Conservation (phyloP, 179 eudicot genomes). For the Monotropa hypopitys region DNA sequence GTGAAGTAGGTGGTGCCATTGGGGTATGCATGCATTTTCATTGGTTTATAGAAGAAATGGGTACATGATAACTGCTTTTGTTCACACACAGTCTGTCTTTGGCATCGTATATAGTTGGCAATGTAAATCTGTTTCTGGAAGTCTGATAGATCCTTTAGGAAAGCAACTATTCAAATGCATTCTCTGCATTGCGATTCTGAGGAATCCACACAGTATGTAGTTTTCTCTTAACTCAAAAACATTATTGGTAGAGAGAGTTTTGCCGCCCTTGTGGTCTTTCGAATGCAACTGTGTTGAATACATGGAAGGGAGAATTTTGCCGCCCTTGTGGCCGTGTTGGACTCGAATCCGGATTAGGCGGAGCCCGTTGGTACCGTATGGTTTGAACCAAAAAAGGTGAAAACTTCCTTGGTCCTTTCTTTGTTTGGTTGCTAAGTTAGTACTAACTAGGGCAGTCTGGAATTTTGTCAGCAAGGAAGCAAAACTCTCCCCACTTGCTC, state of each 20-base stretch:
- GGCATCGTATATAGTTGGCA: not conserved
- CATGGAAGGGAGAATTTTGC: no score
- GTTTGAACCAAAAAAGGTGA: no score
- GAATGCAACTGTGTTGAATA: no score
- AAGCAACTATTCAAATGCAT: not conserved
- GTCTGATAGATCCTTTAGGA: not conserved
- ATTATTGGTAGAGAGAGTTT: not conserved
- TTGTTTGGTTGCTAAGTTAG: no score
- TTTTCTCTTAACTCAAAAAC: not conserved
- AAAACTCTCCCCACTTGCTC: no score
- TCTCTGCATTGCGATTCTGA: not conserved
- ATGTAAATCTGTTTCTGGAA: not conserved
- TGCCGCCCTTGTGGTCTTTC: no score
- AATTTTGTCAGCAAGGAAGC: no score
- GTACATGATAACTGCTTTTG: not conserved
- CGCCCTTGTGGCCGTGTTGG: no score
- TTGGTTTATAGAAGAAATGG: not conserved
- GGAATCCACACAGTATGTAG: not conserved
- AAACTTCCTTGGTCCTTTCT: no score
- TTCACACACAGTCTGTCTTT: not conserved
- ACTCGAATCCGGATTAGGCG: no score
- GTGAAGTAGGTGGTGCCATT: slow-evolving; percentile 17
- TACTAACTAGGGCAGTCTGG: no score
- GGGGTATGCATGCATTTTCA: not conserved
- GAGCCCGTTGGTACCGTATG: no score